Percentiles rank a stretch among this genome's conserved stretches.
Conservation (phyloP, 108 stramenopile species). For the Discostella stelligeroides region DNA sequence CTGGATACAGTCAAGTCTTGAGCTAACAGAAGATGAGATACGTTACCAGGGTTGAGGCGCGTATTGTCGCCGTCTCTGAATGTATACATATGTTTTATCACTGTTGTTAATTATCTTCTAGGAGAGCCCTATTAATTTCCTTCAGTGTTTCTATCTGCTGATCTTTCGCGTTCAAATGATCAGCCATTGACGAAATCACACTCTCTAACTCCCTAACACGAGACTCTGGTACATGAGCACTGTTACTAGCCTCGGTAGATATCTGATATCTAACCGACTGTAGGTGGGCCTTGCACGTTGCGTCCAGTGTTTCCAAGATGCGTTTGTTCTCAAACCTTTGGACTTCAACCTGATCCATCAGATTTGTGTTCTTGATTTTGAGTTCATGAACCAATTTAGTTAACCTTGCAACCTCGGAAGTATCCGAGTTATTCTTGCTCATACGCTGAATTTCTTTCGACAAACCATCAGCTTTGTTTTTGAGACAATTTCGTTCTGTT, state of each 20-base stretch:
- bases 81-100: constrained; percentile 39
- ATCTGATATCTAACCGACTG: constrained; percentile 37
- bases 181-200: constrained; percentile 70
- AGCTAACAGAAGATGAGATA: constrained; percentile 76
- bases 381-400: constrained; percentile 58
- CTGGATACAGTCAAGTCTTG: constrained; percentile 80
- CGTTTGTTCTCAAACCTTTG: constrained; percentile 52
- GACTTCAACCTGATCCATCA: constrained; percentile 15
- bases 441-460: constrained; percentile 70
- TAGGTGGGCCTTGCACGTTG: constrained; percentile 54
- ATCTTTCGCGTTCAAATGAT: constrained; percentile 79
- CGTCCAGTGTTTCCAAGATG: constrained; percentile 59
- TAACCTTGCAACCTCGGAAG: constrained; percentile 51
- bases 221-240: constrained; percentile 41
- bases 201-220: constrained; percentile 72
- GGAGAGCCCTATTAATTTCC: constrained; percentile 70
- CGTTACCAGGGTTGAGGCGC: constrained; percentile 45
- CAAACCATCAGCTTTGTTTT: constrained; percentile 73
- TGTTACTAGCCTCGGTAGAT: constrained; percentile 17
- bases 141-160: constrained; percentile 82
- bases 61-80: too few relatives aligned
- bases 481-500: constrained; percentile 71
- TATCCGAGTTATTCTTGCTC: constrained; percentile 50
- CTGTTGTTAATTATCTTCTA: constrained; percentile 43
- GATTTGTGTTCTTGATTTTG: constrained; percentile 34